These are phyloP conservation scores for Elsinoe fawcettii DNA, from an alignment of 2,329 filamentous ascomycete genomes.

Conservation along the genomic window DNA sequence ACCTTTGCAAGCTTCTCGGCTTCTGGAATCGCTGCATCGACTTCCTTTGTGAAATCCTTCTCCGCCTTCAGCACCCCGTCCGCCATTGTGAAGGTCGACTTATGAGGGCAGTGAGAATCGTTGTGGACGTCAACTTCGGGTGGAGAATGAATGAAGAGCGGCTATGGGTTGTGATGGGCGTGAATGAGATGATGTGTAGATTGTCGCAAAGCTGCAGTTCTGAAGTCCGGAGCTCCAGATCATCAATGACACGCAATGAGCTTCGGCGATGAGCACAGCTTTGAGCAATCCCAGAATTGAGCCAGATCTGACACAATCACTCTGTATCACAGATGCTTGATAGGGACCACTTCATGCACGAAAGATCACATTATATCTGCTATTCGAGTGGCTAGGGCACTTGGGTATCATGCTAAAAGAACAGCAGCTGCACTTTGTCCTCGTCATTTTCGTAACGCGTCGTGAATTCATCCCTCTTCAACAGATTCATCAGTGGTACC, in stretches of 20 bases:
- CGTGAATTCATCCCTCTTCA: conserved; percentile 64
- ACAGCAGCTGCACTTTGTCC: conserved; percentile 52
- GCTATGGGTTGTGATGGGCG: neutral
- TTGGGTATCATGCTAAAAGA: conserved; percentile 44
- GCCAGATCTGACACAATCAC: neutral
- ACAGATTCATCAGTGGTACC: conserved; percentile 66
- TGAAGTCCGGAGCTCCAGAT: conserved; percentile 13
- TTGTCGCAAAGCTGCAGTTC: neutral
- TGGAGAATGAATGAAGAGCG: neutral
- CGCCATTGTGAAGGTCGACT: conserved; percentile 53
- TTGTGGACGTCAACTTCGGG: too few relatives aligned
- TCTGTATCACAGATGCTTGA: neutral
- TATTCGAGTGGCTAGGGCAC: neutral
- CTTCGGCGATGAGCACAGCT: neutral
- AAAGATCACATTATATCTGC: neutral
- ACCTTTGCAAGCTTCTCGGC: conserved; percentile 85
- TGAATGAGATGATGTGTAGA: neutral
- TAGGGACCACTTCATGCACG: neutral
- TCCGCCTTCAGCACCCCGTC: conserved; percentile 82
- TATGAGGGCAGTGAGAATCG: neutral
- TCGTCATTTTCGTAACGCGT: conserved; percentile 52
- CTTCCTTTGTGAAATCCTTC: conserved; percentile 98
- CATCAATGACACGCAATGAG: conserved; percentile 13
- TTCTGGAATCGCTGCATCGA: conserved; percentile 83
- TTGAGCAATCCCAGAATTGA: neutral